Conservation (phyloP, 202 grass and related monocot genomes). For the Brachypodium distachyon region DNA sequence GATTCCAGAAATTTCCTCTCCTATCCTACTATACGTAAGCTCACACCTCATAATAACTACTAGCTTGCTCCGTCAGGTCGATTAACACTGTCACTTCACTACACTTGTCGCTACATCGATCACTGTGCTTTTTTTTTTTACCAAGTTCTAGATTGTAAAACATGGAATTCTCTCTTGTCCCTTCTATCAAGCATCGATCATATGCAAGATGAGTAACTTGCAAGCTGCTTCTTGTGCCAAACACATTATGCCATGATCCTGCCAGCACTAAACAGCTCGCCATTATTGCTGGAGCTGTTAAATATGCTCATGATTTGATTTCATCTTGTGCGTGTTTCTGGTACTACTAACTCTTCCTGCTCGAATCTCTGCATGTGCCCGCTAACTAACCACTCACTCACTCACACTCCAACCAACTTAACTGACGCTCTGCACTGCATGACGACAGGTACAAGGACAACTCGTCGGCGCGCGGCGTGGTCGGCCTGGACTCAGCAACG, state of each 20-base stretch:
- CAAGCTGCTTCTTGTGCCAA: not conserved
- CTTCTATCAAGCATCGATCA: too few species aligned
- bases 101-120: too few species aligned
- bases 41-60: too few species aligned
- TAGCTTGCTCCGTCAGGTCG: not conserved
- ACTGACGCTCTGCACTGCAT: not conserved
- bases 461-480: conserved; percentile 49
- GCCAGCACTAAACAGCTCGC: not conserved
- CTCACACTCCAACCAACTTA: not conserved
- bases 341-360: not conserved
- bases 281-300: not conserved
- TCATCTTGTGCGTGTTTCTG: not conserved
- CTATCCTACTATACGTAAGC: too few species aligned
- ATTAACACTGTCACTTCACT: not conserved
- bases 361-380: conserved; percentile 15
- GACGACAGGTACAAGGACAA: conserved; percentile 60
- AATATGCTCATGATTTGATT: not conserved
- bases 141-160: too few species aligned
- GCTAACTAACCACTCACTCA: not conserved
- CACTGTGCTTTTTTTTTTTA: too few species aligned
- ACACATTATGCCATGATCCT: not conserved
- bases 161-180: too few species aligned
- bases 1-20: not conserved
- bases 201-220: conserved; percentile 6
- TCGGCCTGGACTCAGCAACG: conserved; percentile 73